Base-by-base conservation (phyloP, 1,139 yeast genomes). In the Kurtzmaniella quercitrusa region DNA sequence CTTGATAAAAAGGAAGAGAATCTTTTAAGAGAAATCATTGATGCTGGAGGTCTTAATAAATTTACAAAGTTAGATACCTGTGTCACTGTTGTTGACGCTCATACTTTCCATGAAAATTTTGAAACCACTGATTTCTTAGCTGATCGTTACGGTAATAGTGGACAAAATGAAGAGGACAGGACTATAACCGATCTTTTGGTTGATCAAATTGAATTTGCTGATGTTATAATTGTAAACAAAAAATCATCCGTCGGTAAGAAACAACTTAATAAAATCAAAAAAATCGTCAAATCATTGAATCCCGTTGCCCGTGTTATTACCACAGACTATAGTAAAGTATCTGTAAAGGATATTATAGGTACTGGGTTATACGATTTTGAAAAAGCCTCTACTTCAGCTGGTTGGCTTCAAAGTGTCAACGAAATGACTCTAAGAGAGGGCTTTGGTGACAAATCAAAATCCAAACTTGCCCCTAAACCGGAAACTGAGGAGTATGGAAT, bases 151-250 rank as follows among this genome's bases (percentile, higher is more conserved):
- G 73, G 71, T 3, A 56, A 63, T 21, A 60, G 57, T 36, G 71
- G 68, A 1, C 67, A 60, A 45, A 64, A 63, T 32, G 74, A 71
- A 45, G 55, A 54, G 14, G 74, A 70, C 40, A 57, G 75, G 38
- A 71, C 74, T 2, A 70, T 71, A 16, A 66, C 76, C 1, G 76
- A 71, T 47, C 52, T 72, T 38, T 57, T 72, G 63, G 63, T 71
- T 2, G 76, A 72, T 45, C 77, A 72, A 50, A 66, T 72, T 22
- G 77, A 72, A 45, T 71, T 72, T 49, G 57, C 76, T 1, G 72
- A 72, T 46, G 68, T 71, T 12, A 58, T 72, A 18, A 57, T 72
- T 34, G 50, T 71, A 36, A 72, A 72, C 51, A 72, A 72, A 47
- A 49, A 60, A 1, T 55, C 60, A 4, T 43, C 55, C 7, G 56